These are phyloP conservation scores for Passalora sequoiae DNA, from an alignment of 2,329 filamentous ascomycete species.

Conservation along the genomic window DNA sequence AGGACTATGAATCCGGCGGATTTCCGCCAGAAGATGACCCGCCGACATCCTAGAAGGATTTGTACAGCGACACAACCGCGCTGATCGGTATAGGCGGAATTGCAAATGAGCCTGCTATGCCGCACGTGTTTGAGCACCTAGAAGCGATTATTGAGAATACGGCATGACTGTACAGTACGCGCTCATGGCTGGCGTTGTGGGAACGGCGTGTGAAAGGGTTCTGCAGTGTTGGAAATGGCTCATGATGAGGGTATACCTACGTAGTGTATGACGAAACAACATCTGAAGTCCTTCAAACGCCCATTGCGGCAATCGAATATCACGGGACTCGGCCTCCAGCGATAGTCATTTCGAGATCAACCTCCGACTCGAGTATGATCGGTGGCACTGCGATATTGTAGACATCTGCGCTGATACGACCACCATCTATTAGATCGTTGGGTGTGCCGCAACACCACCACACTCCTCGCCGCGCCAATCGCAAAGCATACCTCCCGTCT, in stretches of 20 bases:
- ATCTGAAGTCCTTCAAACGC: not conserved
- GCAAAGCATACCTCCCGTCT: conserved; percentile 6
- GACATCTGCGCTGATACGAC: not conserved
- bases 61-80: too few relatives aligned
- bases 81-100: not conserved
- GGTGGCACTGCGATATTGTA: not conserved
- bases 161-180: conserved; percentile 4
- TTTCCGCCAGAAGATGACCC: too few relatives aligned
- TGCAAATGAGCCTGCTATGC: not conserved
- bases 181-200: conserved; percentile 1
- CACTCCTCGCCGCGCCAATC: conserved; percentile 2
- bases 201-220: not conserved
- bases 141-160: too few relatives aligned
- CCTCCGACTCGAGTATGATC: not conserved
- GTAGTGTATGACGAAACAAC: not conserved
- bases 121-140: too few relatives aligned
- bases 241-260: not conserved
- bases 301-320: not conserved
- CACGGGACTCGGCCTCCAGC: not conserved
- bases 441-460: conserved; percentile 13
- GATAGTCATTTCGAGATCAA: not conserved
- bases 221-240: not conserved
- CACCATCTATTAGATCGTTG: too few relatives aligned
- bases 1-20: too few relatives aligned
- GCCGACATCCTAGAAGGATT: too few relatives aligned